Percentiles rank a stretch among this genome's conserved stretches.
phyloP scores from a whole-genome alignment of 768 basidiomycete species.

The Lactifluus hygrophoroides region DNA sequence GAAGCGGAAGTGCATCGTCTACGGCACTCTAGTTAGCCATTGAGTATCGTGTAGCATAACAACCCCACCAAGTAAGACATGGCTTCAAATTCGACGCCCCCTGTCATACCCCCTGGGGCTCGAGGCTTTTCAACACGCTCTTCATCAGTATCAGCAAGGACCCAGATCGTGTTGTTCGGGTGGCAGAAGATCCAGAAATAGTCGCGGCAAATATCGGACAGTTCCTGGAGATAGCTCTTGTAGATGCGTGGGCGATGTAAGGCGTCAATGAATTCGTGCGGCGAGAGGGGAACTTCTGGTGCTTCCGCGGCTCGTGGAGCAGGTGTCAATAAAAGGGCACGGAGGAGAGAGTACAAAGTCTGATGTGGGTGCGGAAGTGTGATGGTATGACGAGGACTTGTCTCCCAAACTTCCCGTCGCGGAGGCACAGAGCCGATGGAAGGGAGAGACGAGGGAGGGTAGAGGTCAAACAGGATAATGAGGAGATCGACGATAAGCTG shows the following conservation, averaged over 20 bases:
- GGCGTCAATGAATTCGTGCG: slow-evolving; percentile 76
- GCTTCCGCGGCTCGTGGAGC: slow-evolving; percentile 59
- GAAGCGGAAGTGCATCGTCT: slow-evolving; percentile 86
- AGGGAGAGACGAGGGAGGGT: slow-evolving; percentile 63
- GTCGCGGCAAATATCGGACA: slow-evolving; percentile 87
- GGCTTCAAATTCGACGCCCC: slow-evolving; percentile 96
- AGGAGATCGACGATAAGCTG: slow-evolving; percentile 88
- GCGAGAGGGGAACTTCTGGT: slow-evolving; percentile 49
- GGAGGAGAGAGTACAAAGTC: slow-evolving; percentile 63
- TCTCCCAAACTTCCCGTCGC: slow-evolving; percentile 22
- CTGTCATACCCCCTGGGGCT: slow-evolving; percentile 97
- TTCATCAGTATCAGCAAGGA: slow-evolving; percentile 75
- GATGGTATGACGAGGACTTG: slow-evolving; percentile 42
- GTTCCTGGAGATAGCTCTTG: slow-evolving; percentile 73
- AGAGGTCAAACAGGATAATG: slow-evolving; percentile 81
- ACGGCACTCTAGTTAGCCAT: neutral
- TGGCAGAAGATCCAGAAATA: slow-evolving; percentile 98
- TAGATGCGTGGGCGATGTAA: slow-evolving; percentile 64
- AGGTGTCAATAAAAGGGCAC: slow-evolving; percentile 64
- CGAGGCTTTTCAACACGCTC: slow-evolving; percentile 78
- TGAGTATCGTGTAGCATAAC: neutral
- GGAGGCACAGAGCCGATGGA: slow-evolving; percentile 31
- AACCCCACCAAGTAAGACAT: slow-evolving; percentile 78
- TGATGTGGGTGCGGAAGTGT: slow-evolving; percentile 68
- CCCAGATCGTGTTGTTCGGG: slow-evolving; percentile 87